These are phyloP conservation scores for Trichoderma aggressivum DNA, from an alignment of 2,329 filamentous ascomycete genomes.

Conservation along the genomic window DNA sequence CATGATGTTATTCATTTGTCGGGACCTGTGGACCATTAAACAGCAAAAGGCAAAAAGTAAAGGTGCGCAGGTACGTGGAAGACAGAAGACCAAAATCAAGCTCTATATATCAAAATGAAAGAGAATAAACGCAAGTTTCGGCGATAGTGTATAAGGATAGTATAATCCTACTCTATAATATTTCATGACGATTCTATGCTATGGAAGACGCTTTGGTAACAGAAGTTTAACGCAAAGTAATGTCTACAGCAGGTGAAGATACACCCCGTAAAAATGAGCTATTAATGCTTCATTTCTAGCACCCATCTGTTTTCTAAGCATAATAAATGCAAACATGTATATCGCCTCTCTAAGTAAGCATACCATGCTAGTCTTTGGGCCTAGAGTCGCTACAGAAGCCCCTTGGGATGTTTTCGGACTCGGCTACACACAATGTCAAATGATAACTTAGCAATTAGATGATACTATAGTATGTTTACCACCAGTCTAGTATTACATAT, in stretches of 20 bases:
- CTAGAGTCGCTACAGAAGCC: not conserved
- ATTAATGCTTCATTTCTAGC: not conserved
- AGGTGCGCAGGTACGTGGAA: too few species aligned
- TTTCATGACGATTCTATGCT: not conserved
- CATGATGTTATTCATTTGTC: too few species aligned
- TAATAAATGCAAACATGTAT: not conserved
- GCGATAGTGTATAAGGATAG: not conserved
- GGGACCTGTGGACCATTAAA: not conserved
- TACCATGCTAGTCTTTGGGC: not conserved
- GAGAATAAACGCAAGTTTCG: not conserved
- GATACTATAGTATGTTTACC: not conserved
- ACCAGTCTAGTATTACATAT: not conserved
- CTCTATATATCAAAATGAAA: not conserved
- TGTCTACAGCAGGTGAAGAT: not conserved
- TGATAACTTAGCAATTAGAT: not conserved
- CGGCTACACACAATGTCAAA: not conserved
- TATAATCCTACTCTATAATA: too few species aligned
- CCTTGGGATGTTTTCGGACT: not conserved
- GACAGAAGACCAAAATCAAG: not conserved
- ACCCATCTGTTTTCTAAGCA: not conserved
- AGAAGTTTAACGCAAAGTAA: not conserved
- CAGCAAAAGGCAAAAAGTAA: not conserved
- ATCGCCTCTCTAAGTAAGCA: not conserved
- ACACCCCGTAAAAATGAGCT: not conserved
- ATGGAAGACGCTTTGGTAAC: not conserved